Evolutionary conservation across 2,329 filamentous ascomycete genomes (phyloP).

Genomic region (Xylaria sp.): DNA sequence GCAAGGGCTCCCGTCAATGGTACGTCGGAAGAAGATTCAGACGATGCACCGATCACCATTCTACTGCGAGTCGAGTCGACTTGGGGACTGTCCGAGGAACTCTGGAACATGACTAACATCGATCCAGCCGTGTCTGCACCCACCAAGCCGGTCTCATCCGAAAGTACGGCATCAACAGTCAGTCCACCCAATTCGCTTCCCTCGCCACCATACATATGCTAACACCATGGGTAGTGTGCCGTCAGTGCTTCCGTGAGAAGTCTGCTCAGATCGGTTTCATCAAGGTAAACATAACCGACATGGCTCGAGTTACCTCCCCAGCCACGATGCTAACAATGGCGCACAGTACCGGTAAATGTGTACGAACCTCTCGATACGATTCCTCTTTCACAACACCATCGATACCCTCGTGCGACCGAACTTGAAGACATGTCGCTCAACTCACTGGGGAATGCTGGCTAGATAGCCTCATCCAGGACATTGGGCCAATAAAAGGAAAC

Average conservation of each 20-base stretch:
- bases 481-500: conserved; percentile 14
- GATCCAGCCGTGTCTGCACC: conserved; percentile 70
- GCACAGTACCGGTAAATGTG: conserved; percentile 26
- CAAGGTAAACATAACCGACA: conserved; percentile 19
- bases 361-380: conserved; percentile 11
- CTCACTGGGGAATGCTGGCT: conserved; percentile 1
- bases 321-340: conserved; percentile 1
- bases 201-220: too few relatives aligned
- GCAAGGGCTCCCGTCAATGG: conserved; percentile 94
- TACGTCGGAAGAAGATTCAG: conserved; percentile 68
- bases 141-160: conserved; percentile 99
- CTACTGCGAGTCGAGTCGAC: background rate
- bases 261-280: conserved; percentile 26
- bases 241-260: conserved; percentile 64
- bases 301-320: background rate
- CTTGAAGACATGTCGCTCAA: conserved; percentile 19
- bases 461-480: conserved; percentile 10
- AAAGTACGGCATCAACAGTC: conserved; percentile 93
- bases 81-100: background rate
- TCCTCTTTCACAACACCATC: conserved; percentile 19
- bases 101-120: background rate
- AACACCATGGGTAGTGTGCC: conserved; percentile 58
- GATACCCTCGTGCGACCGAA: conserved; percentile 24
- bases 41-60: too few relatives aligned
- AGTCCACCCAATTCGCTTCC: too few relatives aligned